Conservation (phyloP, 345 rosid species). For the Citrus trifoliata region DNA sequence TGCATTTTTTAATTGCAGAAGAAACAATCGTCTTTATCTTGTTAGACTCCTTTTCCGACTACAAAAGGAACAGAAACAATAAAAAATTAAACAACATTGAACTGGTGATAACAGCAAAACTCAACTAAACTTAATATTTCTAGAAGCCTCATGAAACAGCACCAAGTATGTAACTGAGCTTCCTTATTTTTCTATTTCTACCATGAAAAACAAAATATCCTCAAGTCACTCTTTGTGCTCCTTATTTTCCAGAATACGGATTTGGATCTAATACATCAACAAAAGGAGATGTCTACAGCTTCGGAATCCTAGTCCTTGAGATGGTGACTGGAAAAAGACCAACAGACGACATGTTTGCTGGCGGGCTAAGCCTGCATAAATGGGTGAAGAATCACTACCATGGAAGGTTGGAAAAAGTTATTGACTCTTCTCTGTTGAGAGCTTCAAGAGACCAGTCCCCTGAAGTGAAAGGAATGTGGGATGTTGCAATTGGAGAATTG, state of each 20-base stretch:
- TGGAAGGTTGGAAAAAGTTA: constrained; percentile 35
- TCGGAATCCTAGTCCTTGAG: constrained; percentile 53
- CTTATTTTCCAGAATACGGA: constrained; percentile 40
- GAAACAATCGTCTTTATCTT: not conserved
- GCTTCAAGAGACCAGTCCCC: constrained; percentile 36
- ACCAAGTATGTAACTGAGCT: too few species aligned
- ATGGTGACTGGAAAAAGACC: constrained; percentile 56
- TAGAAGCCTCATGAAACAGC: too few species aligned
- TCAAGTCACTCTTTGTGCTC: not conserved
- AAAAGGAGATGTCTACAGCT: constrained; percentile 61
- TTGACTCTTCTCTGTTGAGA: constrained; percentile 43
- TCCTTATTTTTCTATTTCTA: not conserved
- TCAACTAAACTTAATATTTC: not conserved
- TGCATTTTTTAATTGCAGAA: not conserved
- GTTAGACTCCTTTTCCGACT: not conserved
- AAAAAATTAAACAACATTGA: not conserved
- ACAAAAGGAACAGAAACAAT: not conserved
- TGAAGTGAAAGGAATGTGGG: constrained; percentile 51
- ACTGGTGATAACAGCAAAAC: not conserved
- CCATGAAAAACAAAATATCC: not conserved
- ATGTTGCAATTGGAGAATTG: constrained; percentile 40
- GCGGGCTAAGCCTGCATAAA: constrained; percentile 40
- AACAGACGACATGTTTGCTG: constrained; percentile 44
- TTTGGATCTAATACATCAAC: constrained; percentile 46
- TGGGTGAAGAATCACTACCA: constrained; percentile 47